Base-by-base conservation (phyloP, 352 stramenopile species). In the Aphanomyces astaci region DNA sequence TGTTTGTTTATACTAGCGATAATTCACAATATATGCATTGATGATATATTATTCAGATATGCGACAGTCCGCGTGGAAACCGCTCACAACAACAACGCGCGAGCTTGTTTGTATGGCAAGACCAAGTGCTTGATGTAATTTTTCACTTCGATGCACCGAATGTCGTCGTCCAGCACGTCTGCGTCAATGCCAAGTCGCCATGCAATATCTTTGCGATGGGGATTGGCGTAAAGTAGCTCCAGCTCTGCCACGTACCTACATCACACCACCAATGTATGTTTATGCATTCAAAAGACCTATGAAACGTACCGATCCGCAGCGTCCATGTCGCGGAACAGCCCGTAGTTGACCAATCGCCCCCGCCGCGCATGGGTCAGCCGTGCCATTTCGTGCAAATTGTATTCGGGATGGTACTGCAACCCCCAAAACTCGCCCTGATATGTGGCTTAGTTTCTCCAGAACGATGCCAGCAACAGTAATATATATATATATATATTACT, bases 391-490 rank as follows among this genome's bases (percentile, higher is more conserved):
- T 92, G 80, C 49, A 90, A 70, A 49, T 92, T 76, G 63, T 90
- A 92, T 72, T 92, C 81, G 3, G 84, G 80, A 28, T 92, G 84
- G 65, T 92, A 92, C 64, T 92, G 84, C 30, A 89, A 64, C 22
- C 71, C 81, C 84, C 82, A 92, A 56, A 89, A 89, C n/a, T 88
- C 81, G 48, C 84, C 84, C 32, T 71, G 19, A 59, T n/a, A n/a
- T n/a, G n/a, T n/a, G n/a, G n/a, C n/a, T n/a, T n/a, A n/a, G n/a
- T n/a, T n/a, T n/a, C n/a, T n/a, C n/a, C n/a, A n/a, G n/a, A n/a
- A n/a, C n/a, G n/a, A n/a, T n/a, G n/a, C n/a, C n/a, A n/a, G n/a
- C 13, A 27, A 13, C 24, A 59, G 13, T 22, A 13, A 59, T n/a
- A n/a, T n/a, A n/a, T n/a, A n/a, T n/a, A n/a, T n/a, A n/a, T n/a